Base-by-base conservation (phyloP, 139 green algal species). In the Volvox africanus region DNA sequence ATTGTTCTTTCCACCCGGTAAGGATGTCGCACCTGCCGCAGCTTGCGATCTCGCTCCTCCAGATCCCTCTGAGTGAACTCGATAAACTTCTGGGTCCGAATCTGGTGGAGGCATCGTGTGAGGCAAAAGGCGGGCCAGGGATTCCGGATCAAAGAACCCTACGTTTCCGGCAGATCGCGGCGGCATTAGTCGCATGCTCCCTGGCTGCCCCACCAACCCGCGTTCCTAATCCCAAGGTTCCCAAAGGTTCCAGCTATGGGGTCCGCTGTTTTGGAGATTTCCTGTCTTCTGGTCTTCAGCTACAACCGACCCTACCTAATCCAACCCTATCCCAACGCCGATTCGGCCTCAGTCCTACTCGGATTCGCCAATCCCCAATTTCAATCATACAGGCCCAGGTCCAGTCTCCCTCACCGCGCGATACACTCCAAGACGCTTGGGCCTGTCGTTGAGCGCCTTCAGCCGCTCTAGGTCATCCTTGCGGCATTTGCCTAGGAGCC, bases 11-110 rank as follows among this genome's bases (percentile, higher is more conserved):
- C 44, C 44, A 55, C 5, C 44, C 9, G 9, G 44, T 9, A 55
- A 55, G 9, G 44, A 55, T 55, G 9, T 55, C 61, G 17, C 82
- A 88, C 65, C 65, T 90, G 73, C 6, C 86, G 86, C 32, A 90
- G 44, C 86, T 90, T 90, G 75, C 75, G 73, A 21, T 90, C 24
- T 32, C 86, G 86, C 86, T 90, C 86, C 75, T 84, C 86, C 86
- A 85, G 73, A 61, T 90, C 86, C 55, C 20, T 35, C 73, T 90
- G 55, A 32, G 86, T 90, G 86, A 90, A 90, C 73, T 90, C 86
- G 75, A 90, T 90, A 61, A 90, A 90, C 75, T 90, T 90, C 55
- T 90, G 86, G 24, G 86, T 90, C 24, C 85, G 85, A 68, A 88
- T 88, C 83, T 88, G 83, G 24, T 3, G 50, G 26, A 87, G 19